Evolutionary conservation across 2,329 filamentous ascomycete genomes (phyloP).

Genomic region (Phialophora tarda): DNA sequence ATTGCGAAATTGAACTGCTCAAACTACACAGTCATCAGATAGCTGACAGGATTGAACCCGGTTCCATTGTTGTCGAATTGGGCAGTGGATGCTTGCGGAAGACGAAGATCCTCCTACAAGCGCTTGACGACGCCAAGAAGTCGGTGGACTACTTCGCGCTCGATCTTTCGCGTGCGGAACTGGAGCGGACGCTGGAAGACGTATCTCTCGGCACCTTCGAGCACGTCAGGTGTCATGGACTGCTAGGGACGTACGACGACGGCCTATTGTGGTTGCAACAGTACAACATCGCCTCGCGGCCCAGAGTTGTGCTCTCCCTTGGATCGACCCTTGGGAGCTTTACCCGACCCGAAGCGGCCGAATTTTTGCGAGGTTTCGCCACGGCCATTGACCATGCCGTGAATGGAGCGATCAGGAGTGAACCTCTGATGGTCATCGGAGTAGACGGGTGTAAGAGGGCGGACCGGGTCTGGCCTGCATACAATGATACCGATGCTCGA

Average conservation of each 20-base stretch:
- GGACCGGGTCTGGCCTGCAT: neutral
- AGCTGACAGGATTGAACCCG: neutral
- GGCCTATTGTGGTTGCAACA: neutral
- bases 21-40: neutral
- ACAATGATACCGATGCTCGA: neutral
- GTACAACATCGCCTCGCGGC: neutral
- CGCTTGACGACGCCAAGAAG: neutral
- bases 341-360: neutral
- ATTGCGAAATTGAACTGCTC: slow-evolving; percentile 76
- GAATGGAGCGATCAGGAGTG: neutral
- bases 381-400: neutral
- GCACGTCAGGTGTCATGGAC: neutral
- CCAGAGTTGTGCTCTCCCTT: neutral
- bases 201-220: neutral
- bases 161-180: neutral
- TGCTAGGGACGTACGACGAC: neutral
- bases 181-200: neutral
- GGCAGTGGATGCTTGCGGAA: neutral
- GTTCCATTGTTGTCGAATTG: neutral
- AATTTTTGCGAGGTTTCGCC: neutral
- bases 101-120: neutral
- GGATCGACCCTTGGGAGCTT: neutral
- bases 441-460: neutral
- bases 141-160: neutral
- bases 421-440: neutral